Evolutionary conservation across 306 rosid genomes (phyloP).

Genomic region (Coriaria nepalensis): DNA sequence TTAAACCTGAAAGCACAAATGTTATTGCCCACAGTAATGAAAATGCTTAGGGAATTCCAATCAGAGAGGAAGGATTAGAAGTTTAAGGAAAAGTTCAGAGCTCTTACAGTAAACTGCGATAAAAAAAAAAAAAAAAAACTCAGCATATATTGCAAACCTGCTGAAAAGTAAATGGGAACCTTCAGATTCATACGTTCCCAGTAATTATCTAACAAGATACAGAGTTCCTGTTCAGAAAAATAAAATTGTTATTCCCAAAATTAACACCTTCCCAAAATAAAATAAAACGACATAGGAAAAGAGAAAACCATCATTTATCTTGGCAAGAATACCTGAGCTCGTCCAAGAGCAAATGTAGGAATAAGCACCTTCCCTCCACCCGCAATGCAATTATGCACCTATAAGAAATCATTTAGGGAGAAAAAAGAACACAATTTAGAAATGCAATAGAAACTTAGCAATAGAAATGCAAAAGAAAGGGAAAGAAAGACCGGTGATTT

Average conservation of each 20-base stretch:
- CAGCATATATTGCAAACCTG: constrained; percentile 38
- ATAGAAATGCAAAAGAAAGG: neutral
- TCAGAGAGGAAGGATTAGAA: neutral
- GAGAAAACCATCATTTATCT: too few species aligned
- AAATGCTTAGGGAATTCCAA: too few species aligned
- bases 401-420: constrained; percentile 1
- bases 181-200: constrained; percentile 92
- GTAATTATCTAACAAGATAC: constrained; percentile 89
- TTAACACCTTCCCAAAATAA: too few species aligned
- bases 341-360: constrained; percentile 95
- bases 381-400: constrained; percentile 77
- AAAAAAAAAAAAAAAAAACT: neutral
- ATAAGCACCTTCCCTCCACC: constrained; percentile 89
- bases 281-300: too few species aligned
- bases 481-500: neutral
- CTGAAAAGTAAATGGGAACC: constrained; percentile 85
- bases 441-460: neutral
- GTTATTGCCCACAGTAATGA: constrained; percentile 7
- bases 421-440: constrained; percentile 1
- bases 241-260: neutral
- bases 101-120: too few species aligned
- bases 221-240: constrained; percentile 52
- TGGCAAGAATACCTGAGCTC: constrained; percentile 66
- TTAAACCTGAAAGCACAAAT: constrained; percentile 52
- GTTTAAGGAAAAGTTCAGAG: neutral